phyloP scores from a whole-genome alignment of 768 basidiomycete species.

The Mycena olivaceomarginata region DNA sequence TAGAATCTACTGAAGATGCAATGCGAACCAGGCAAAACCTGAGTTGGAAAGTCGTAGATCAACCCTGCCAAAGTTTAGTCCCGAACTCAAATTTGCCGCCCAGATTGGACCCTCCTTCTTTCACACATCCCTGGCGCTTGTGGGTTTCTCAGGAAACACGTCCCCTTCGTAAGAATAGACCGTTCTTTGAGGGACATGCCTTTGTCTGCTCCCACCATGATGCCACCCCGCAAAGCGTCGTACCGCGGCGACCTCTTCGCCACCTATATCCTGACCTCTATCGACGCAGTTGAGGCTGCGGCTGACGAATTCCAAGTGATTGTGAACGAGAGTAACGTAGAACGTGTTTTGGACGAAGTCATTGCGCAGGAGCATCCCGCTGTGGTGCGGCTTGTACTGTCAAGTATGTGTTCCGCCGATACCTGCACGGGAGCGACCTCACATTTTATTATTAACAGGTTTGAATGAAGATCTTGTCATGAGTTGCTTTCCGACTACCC shows the following conservation, averaged over 20 bases:
- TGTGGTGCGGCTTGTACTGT: constrained; percentile 35
- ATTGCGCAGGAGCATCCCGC: constrained; percentile 44
- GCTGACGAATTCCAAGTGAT: constrained; percentile 47
- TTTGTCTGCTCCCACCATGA: constrained; percentile 43
- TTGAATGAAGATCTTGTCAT: constrained; percentile 25
- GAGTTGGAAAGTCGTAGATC: not conserved
- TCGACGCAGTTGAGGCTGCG: constrained; percentile 45
- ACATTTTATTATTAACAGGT: not conserved
- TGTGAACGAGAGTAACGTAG: constrained; percentile 48
- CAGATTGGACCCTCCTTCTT: not conserved
- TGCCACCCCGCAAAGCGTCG: constrained; percentile 45
- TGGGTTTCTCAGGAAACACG: constrained; percentile 18
- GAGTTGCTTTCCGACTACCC: constrained; percentile 27
- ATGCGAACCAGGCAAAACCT: not conserved
- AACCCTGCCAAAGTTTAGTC: constrained; percentile 19
- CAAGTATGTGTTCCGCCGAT: constrained; percentile 16
- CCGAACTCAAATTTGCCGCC: constrained; percentile 6
- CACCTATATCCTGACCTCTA: constrained; percentile 36
- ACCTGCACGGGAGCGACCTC: not conserved
- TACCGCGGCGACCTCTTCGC: constrained; percentile 48
- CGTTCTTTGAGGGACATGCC: constrained; percentile 19
- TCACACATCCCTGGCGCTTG: constrained; percentile 27
- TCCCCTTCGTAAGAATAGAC: constrained; percentile 37
- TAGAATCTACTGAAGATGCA: too few species aligned
- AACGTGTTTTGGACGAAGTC: constrained; percentile 47